Evolutionary conservation across 805 yeast genomes (phyloP), one percentile per base, ranked within the genome.

Genomic region (Metschnikowia anglica): DNA sequence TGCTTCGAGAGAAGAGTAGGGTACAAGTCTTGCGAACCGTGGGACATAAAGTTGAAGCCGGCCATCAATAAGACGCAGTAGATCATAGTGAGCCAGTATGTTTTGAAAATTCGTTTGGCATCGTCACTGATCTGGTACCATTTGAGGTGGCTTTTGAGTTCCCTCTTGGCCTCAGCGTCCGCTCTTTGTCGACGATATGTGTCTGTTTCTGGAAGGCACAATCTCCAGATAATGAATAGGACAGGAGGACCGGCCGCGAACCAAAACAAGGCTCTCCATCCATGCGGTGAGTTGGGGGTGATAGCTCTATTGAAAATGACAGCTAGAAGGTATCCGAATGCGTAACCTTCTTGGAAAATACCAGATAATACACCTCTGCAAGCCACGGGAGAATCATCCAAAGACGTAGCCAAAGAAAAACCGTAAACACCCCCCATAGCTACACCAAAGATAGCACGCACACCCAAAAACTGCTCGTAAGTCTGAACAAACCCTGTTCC

Each of bases 271-370:
- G 83, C 72, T 62, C 85, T 74, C 88, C 88, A 83, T 0, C 70
- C 66, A 48, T 81, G 77, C 0, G 66, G 51, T 3, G 81, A 66
- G 46, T 73, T 75, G 48, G 43, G 46, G 13, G 52, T 50, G 34
- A 83, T 75, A 29, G 84, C 85, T 59, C 88, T 71, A 47, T 77
- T 77, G 65, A 81, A 83, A 19, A 81, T 68, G 38, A 81, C 85
- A 5, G 80, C 87, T 44, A 82, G 57, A 25, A 83, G 63, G 54
- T 81, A 82, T n/a, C 88, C 88, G 36, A 83, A 73, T 0, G 85
- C 82, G 52, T 83, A 88, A 48, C 95, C 95, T 61, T 86, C 85
- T 63, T 86, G 95, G 58, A 88, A 77, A 31, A 85, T 61, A 39
- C 88, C 88, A 24, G 83, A 76, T 36, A 82, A 62, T 44, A 81